These are phyloP conservation scores for Tolypocladium guangdongense DNA, from an alignment of 2,329 filamentous ascomycete genomes.

Conservation along the genomic window DNA sequence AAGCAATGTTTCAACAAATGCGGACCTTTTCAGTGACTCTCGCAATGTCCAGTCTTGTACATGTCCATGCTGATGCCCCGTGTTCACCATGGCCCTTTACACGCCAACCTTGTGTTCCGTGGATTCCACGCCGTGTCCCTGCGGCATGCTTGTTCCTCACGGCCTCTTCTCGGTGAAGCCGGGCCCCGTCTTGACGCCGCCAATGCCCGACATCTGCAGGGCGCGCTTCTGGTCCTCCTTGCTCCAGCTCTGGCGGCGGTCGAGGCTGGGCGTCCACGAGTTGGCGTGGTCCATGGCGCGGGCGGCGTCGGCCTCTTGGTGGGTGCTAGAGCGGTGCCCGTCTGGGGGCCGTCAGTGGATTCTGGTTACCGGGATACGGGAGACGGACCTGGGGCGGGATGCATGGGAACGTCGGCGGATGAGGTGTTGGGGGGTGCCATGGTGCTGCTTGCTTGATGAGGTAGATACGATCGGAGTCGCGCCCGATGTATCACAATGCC, in stretches of 20 bases:
- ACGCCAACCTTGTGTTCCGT: too few relatives aligned
- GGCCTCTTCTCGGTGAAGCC: slow-evolving; percentile 30
- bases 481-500: not conserved
- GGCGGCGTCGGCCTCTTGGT: slow-evolving; percentile 13
- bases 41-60: not conserved
- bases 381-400: not conserved
- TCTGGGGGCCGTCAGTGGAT: not conserved
- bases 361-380: too few relatives aligned
- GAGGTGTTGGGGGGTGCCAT: not conserved
- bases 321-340: not conserved
- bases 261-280: slow-evolving; percentile 35
- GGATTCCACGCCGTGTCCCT: too few relatives aligned
- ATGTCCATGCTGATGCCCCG: too few relatives aligned
- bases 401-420: not conserved
- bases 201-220: slow-evolving; percentile 35
- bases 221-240: slow-evolving; percentile 42
- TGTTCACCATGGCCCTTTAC: too few relatives aligned
- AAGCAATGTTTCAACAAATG: not conserved
- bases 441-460: not conserved
- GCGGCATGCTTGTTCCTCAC: not conserved
- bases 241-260: slow-evolving; percentile 40
- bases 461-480: too few relatives aligned
- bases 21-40: not conserved
- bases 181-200: slow-evolving; percentile 21
- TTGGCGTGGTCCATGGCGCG: slow-evolving; percentile 22